Base-by-base conservation (phyloP, 148 eudicot species). In the Rhododendron mucronatum region DNA sequence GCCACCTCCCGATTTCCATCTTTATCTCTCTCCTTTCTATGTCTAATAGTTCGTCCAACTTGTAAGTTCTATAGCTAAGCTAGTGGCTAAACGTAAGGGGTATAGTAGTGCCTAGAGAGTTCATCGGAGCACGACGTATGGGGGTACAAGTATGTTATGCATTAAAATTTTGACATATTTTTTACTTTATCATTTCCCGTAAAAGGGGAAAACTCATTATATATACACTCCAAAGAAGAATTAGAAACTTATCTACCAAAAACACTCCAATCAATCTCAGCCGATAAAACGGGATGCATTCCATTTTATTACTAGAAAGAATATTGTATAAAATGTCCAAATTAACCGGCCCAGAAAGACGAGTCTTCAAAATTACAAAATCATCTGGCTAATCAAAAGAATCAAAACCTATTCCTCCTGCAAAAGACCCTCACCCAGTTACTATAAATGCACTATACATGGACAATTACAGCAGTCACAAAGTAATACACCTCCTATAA, bases 391-490 rank as follows among this genome's bases (percentile, higher is more conserved):
- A 74, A 21, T 35, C 76, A n/a, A 80, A 80, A 71, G 84, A 69
- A 88, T 81, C 20, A 21, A 79, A 9, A 39, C 39, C 67, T 28
- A 61, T 23, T 12, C 83, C 41, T 28, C 23, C 28, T 57, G 57
- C 86, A 23, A 30, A 80, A 81, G 11, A 59, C 74, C 65, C 63
- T 78, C 45, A n/a, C n/a, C n/a, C 28, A 59, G 63, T 81, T 77
- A 77, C 75, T 63, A 63, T 63, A 63, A 65, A 44, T 67, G 41
- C 44, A 53, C 84, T 84, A 87, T 87, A 84, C 86, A 84, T 84
- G 76, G 47, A 37, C 86, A 33, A n/a, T 23, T 30, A 69, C 59
- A 71, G 35, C 45, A 88, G 71, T 50, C 76, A 39, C n/a, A 15
- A 30, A 82, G 33, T 75, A 50, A 75, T 69, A 82, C 81, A 81